These are phyloP conservation scores for Colletotrichum sp. DNA, from an alignment of 2,329 filamentous ascomycete species.

Conservation along the genomic window DNA sequence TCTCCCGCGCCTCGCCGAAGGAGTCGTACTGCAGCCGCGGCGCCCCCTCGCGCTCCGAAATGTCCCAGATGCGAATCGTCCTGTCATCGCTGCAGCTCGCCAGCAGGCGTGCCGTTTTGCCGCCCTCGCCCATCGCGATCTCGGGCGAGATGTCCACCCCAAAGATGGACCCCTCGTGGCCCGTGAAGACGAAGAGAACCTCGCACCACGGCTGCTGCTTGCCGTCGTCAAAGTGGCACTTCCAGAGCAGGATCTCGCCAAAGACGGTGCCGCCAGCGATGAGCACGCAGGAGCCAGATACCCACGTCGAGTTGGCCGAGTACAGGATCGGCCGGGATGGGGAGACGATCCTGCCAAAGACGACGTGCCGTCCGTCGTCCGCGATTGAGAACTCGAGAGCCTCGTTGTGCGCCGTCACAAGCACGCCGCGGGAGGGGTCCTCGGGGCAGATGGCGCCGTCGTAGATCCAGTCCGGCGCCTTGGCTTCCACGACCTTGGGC, in stretches of 20 bases:
- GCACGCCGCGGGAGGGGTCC: conserved; percentile 49
- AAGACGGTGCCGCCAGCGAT: conserved; percentile 92
- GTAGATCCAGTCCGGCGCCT: conserved; percentile 78
- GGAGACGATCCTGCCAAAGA: conserved; percentile 58
- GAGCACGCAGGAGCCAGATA: conserved; percentile 63
- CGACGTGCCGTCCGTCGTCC: conserved; percentile 30
- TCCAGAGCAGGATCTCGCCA: conserved; percentile 93
- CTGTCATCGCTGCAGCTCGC: conserved; percentile 95
- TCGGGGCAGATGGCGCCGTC: conserved; percentile 63
- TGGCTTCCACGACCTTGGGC: conserved; percentile 39
- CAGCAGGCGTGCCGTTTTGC: conserved; percentile 63
- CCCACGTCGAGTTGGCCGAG: conserved; percentile 76
- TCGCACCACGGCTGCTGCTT: conserved; percentile 32
- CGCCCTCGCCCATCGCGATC: conserved; percentile 41
- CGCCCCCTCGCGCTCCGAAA: conserved; percentile 56
- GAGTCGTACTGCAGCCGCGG: conserved; percentile 25
- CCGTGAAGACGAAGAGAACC: conserved; percentile 60
- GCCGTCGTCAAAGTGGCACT: conserved; percentile 51
- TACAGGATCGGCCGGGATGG: conserved; percentile 87
- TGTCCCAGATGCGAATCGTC: conserved; percentile 87
- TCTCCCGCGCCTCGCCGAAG: conserved; percentile 53
- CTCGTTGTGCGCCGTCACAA: conserved; percentile 90
- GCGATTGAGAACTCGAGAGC: conserved; percentile 58
- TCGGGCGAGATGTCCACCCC: conserved; percentile 78
- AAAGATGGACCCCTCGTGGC: conserved; percentile 93